Conservation (phyloP, 164 flowering plant genomes). For the Annona cherimola region DNA sequence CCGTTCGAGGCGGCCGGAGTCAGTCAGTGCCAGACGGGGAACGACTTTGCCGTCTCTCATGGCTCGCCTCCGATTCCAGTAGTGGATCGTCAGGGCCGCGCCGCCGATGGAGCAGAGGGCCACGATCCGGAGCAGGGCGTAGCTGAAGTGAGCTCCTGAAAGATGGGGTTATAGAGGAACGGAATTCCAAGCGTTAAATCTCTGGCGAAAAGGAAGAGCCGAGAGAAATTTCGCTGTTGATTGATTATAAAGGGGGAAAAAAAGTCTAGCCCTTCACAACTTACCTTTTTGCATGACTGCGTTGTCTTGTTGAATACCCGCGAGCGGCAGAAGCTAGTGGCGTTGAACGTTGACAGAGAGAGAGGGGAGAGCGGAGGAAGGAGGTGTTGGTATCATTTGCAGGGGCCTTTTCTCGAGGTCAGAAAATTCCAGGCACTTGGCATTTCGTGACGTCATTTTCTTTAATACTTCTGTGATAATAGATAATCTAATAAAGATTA, state of each 20-base stretch:
- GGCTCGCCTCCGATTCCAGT: constrained; percentile 15
- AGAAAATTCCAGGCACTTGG: no score
- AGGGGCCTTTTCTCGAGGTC: no score
- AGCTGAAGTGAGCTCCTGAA: constrained; percentile 13
- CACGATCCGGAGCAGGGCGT: constrained; percentile 24
- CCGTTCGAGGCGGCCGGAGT: constrained; percentile 45
- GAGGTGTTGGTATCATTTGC: no score
- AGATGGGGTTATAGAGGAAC: not conserved
- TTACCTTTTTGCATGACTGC: constrained; percentile 6
- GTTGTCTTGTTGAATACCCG: not conserved
- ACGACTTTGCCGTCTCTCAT: constrained; percentile 20
- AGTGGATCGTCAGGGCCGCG: constrained; percentile 22
- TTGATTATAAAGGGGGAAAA: not conserved
- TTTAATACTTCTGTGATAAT: no score
- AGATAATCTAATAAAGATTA: no score
- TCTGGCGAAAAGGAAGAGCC: not conserved
- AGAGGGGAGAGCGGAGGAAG: not conserved
- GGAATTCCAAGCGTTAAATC: not conserved
- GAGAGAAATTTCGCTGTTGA: no score
- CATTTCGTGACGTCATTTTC: no score
- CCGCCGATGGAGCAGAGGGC: constrained; percentile 30
- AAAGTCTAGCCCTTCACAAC: constrained; percentile 2
- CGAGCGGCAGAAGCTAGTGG: not conserved
- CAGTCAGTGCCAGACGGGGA: constrained; percentile 39
- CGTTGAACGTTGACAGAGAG: not conserved